Percentiles rank a stretch among this genome's conserved stretches.
These are phyloP conservation scores for Rhynchosporium secalis DNA, from an alignment of 2,329 filamentous ascomycete species.

Conservation along the genomic window DNA sequence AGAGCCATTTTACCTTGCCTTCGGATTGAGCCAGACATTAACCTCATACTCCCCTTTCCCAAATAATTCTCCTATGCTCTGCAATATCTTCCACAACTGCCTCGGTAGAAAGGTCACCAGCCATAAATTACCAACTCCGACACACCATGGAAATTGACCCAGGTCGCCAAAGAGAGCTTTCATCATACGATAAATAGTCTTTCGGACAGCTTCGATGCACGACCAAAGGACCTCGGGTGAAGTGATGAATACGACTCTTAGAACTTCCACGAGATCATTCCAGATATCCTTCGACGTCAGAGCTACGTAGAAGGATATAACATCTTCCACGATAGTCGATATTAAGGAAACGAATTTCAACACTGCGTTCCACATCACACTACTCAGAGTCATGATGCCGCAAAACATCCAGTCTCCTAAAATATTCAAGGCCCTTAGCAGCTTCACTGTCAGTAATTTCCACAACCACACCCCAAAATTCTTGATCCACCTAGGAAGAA, in stretches of 20 bases:
- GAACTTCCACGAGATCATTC: conserved; percentile 41
- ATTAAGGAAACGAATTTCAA: too few relatives aligned
- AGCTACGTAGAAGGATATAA: too few relatives aligned
- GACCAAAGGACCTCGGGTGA: conserved; percentile 36
- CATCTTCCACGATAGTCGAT: conserved; percentile 41
- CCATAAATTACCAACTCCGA: conserved; percentile 35
- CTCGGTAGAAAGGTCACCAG: conserved; percentile 41
- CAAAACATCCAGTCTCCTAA: too few relatives aligned
- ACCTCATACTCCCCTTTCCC: conserved; percentile 42
- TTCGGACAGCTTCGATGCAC: conserved; percentile 33
- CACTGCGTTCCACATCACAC: too few relatives aligned
- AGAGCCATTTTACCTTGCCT: conserved; percentile 28
- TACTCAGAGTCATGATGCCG: too few relatives aligned
- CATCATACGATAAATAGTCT: conserved; percentile 37
- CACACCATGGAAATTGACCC: conserved; percentile 37
- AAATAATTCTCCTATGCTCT: conserved; percentile 38
- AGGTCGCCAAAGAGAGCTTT: conserved; percentile 39
- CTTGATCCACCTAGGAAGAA: conserved; percentile 30
- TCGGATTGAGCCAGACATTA: conserved; percentile 43
- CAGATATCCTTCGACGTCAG: conserved; percentile 44
- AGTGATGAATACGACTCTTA: conserved; percentile 40
- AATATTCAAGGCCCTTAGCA: too few relatives aligned
- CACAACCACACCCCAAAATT: conserved; percentile 22
- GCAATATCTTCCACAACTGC: conserved; percentile 40
- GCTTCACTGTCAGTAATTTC: conserved; percentile 22